Evolutionary conservation across 2,329 filamentous ascomycete genomes (phyloP), one percentile per base, ranked within the genome.

Genomic region (Eutypa lata): DNA sequence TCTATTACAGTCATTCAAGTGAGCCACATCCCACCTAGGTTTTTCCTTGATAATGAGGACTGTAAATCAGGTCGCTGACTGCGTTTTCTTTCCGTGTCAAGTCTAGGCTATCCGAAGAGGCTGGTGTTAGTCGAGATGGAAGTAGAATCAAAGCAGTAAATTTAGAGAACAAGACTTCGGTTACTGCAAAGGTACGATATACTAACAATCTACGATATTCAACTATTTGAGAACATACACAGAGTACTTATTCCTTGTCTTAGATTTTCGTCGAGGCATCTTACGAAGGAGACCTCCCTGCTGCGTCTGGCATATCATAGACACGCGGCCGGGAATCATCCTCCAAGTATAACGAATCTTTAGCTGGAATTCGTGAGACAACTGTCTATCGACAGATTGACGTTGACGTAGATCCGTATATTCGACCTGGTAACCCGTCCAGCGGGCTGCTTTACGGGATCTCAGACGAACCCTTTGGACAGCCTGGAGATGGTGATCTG

Each of bases 201-300:
- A n/a, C n/a, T n/a, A n/a, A n/a, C n/a, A n/a, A n/a, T n/a, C n/a
- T n/a, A n/a, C n/a, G n/a, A n/a, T n/a, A n/a, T n/a, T n/a, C n/a
- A n/a, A n/a, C n/a, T n/a, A n/a, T n/a, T n/a, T n/a, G n/a, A n/a
- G n/a, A n/a, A n/a, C n/a, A n/a, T n/a, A n/a, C n/a, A n/a, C n/a
- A n/a, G n/a, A 35, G 14, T 35, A 14, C 31, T 35, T 14, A 35
- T 14, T 8, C 7, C 31, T 35, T 35, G 7, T 35, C 7, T 35
- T 14, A 35, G 31, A 35, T 62, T 31, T 61, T 65, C 43, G 56
- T 65, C 31, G 63, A 65, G 24, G 63, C 61, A 6, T 58, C 59
- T 11, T 65, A 65, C 38, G 62, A 65, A 26, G 62, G 62, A 8
- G 63, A 65, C 35, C 52, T 65, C 3, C 54, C 64, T 33, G 61